phyloP scores from a whole-genome alignment of 176 grass and related monocot genomes.

The Puya raimondii region DNA sequence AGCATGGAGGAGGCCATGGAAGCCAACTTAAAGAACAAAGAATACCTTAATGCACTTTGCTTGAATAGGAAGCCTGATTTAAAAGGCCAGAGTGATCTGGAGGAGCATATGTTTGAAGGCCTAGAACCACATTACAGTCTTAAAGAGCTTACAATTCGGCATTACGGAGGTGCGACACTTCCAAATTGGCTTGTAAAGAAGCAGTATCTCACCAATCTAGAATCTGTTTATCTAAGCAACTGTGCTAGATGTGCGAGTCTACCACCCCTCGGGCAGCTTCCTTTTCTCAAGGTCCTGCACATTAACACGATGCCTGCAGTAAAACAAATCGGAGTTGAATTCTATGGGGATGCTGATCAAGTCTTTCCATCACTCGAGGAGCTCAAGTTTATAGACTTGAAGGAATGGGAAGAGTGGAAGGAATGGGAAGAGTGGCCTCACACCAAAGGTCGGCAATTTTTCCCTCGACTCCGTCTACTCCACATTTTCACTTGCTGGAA shows the following conservation, averaged over 20 bases:
- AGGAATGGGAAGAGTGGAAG: too few species aligned
- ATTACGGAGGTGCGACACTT: neutral
- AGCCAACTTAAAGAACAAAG: slow-evolving; percentile 31
- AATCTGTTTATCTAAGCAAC: neutral
- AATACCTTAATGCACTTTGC: slow-evolving; percentile 18
- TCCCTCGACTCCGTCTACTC: too few species aligned
- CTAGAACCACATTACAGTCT: neutral
- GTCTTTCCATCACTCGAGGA: too few species aligned
- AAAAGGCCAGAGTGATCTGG: neutral
- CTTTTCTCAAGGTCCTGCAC: neutral
- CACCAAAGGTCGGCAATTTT: too few species aligned
- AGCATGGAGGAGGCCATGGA: slow-evolving; percentile 13
- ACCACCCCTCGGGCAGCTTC: neutral
- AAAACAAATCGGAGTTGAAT: too few species aligned
- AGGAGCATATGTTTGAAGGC: neutral
- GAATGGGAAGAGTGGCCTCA: too few species aligned
- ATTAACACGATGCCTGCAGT: too few species aligned
- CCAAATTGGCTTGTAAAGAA: neutral
- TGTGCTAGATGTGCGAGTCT: neutral
- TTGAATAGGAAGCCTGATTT: neutral
- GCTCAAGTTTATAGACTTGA: too few species aligned
- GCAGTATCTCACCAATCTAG: slow-evolving; percentile 1
- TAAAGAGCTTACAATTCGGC: neutral
- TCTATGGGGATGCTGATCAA: too few species aligned
- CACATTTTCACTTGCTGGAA: too few species aligned